Evolutionary conservation across 2,329 filamentous ascomycete species (phyloP), one percentile per base, ranked within the genome.

Genomic region (Aspergillus uvarum): DNA sequence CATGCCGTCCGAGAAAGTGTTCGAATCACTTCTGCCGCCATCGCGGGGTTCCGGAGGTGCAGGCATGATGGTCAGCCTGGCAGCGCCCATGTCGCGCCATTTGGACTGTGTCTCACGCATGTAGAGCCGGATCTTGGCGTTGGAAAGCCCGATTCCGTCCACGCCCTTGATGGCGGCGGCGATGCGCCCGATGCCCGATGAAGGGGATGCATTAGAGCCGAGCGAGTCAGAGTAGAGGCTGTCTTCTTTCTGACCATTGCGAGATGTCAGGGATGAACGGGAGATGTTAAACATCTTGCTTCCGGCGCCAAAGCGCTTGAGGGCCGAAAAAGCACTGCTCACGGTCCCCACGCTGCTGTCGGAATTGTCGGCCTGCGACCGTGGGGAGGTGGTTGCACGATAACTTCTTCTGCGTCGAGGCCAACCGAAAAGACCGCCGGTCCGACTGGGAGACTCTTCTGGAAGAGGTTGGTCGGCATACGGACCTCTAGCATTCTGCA

Each of bases 41-140:
- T 69, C 67, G 67, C 74, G 71, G 35, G 72, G 51, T 11, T 69
- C 69, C 1, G 73, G 66, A 4, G 74, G 38, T 77, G 84, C 54
- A 82, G 88, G 85, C 72, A 92, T 87, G 69, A 99, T 92, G 16
- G 90, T 91, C 61, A 99, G 80, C 42, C 87, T 83, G 61, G 92
- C 96, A 67, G 91, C 88, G 65, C 95, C 94, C 79, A 93, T 87
- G 72, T 98, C 93, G 62, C 92, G 88, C 95, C 95, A 99, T 73
- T 94, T 94, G 53, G 87, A 87, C 12, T 86, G 81, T 10, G 80
- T 81, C 61, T 92, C 89, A 53, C 94, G 87, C 52, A 91, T 82
- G 74, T 98, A 96, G 12, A 98, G 84, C 38, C 92, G 85, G 67
- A 97, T 91, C 67, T 93, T 93, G 54, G 94, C 87, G 69, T 95